Base-by-base conservation (phyloP, 2,329 filamentous ascomycete genomes). In the Zasmidium angulare region DNA sequence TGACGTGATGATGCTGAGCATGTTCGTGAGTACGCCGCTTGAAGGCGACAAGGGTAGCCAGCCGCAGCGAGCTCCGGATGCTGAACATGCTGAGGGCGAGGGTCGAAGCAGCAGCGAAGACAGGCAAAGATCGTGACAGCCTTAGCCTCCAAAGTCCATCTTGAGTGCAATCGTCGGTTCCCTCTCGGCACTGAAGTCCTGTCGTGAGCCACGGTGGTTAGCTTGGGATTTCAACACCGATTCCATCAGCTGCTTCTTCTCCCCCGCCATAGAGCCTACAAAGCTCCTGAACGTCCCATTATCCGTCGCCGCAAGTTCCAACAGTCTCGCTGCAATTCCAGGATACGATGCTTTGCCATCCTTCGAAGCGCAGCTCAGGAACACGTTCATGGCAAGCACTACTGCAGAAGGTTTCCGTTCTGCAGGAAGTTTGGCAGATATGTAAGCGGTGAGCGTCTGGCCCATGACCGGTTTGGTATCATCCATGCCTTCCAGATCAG, bases 111-210 rank as follows among this genome's bases (percentile, higher is more conserved):
- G 43, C 19, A 4, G 26, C 10, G n/a, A 19, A 40, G 50, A 9
- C 6, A 17, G 36, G 31, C 31, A 53, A 46, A 43, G 31, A 43
- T 53, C 21, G 24, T 23, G 19, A 36, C 19, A 11, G 11, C 12
- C 14, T 60, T 50, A 53, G 14, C 63, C 59, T 6, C 67, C 63
- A 60, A 99, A 98, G 75, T 96, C 83, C 90, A 98, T 96, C 82
- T 96, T 95, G 71, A 99, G 76, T 55, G 91, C 91, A 81, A 99
- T 99, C 63, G 81, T 95, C 12, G 95, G 95, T 75, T 81, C 79
- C 47, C 75, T 78, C 51, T 79, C 86, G 24, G 78, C 83, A 2
- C 54, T 61, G 4, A 57, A 51, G 48, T 59, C 80, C 77, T 59
- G 77, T 80, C 53, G 75, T 76, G 47, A 76, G 69, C 56, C 72